Conservation (phyloP, 352 stramenopile genomes). For the Globisporangium polare region DNA sequence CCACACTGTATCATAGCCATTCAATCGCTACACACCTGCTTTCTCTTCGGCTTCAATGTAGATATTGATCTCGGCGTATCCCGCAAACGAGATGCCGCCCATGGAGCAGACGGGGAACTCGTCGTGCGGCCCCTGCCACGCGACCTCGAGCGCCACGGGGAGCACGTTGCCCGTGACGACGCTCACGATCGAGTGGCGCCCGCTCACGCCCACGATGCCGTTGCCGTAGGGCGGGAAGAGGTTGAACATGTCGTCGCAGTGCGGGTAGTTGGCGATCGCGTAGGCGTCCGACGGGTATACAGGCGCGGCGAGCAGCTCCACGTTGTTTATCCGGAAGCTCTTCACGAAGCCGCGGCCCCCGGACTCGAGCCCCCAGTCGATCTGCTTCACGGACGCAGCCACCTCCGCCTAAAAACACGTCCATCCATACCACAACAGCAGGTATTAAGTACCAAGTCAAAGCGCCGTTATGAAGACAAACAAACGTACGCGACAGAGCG, state of each 20-base stretch:
- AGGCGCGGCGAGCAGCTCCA: conserved; percentile 49
- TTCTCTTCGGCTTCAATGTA: conserved; percentile 83
- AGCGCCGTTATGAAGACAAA: background rate
- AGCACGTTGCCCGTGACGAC: conserved; percentile 42
- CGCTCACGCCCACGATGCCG: conserved; percentile 54
- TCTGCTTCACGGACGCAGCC: conserved; percentile 76
- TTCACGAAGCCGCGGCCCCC: conserved; percentile 52
- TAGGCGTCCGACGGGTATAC: conserved; percentile 68
- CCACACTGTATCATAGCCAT: background rate
- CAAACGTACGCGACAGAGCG: conserved; percentile 62
- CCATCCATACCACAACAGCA: background rate
- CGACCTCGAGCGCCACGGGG: conserved; percentile 46
- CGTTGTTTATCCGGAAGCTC: conserved; percentile 59
- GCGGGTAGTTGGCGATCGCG: conserved; percentile 62
- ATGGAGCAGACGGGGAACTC: conserved; percentile 68
- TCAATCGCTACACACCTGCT: conserved; percentile 32
- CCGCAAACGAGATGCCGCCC: conserved; percentile 66
- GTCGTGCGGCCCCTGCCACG: conserved; percentile 56
- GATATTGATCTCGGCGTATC: conserved; percentile 74
- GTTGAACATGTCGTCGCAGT: conserved; percentile 85
- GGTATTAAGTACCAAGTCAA: conserved; percentile 7
- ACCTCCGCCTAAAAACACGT: conserved; percentile 47
- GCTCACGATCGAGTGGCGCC: conserved; percentile 60
- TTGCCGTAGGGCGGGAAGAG: conserved; percentile 78
- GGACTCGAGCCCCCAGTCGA: conserved; percentile 53